These are phyloP conservation scores for Brassica hybrid DNA, from an alignment of 441 rosid species.

Conservation along the genomic window DNA sequence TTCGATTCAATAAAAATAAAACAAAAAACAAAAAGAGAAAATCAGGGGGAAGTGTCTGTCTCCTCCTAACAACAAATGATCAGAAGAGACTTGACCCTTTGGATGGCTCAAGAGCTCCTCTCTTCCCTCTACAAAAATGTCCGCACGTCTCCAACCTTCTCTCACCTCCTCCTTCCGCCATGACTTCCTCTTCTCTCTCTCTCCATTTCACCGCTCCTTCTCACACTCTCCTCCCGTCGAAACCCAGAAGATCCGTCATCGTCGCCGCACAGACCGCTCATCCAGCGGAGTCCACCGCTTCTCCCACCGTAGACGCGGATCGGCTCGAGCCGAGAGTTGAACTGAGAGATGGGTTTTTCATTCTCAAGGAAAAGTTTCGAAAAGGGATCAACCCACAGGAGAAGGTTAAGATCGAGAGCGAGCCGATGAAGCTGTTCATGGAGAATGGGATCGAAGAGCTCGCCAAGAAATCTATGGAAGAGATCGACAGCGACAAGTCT, in stretches of 20 bases:
- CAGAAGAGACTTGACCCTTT: conserved; percentile 41
- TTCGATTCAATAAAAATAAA: too few species aligned
- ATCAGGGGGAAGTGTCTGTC: conserved; percentile 35
- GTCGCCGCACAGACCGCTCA: conserved; percentile 48
- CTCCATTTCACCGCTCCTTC: conserved; percentile 54
- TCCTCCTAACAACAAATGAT: conserved; percentile 35
- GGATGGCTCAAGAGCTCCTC: conserved; percentile 41
- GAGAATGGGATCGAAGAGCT: conserved; percentile 79
- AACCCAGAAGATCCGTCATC: conserved; percentile 52
- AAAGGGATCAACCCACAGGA: conserved; percentile 84
- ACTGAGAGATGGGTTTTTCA: conserved; percentile 70
- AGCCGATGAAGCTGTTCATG: conserved; percentile 69
- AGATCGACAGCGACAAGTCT: conserved; percentile 60
- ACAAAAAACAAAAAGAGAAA: conserved; percentile 15
- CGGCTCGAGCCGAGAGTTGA: conserved; percentile 88
- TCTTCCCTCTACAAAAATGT: conserved; percentile 44
- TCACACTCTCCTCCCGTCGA: conserved; percentile 37
- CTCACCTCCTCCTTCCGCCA: conserved; percentile 4
- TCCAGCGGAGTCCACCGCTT: conserved; percentile 44
- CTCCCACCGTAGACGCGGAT: conserved; percentile 47
- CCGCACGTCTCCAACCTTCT: conserved; percentile 30
- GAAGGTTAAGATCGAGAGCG: conserved; percentile 83
- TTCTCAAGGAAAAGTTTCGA: conserved; percentile 86
- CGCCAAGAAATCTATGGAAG: conserved; percentile 75
- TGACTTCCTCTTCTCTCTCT: conserved; percentile 41